phyloP scores from a whole-genome alignment of 805 yeast genomes.

The Cyberlindnera petersonii region DNA sequence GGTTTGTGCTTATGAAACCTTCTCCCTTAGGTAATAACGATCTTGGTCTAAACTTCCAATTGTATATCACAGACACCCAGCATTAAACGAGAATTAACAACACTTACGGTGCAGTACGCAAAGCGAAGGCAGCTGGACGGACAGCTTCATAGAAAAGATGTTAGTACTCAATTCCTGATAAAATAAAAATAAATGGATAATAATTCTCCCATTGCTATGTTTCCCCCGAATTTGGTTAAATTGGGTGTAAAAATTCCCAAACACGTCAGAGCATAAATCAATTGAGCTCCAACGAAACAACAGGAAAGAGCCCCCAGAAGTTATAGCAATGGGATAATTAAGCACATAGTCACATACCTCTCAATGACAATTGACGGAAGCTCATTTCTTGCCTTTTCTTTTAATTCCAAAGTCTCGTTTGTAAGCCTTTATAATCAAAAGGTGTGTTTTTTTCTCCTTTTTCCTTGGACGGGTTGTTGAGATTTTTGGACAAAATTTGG shows the following conservation, averaged over 20 bases:
- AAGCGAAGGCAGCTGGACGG: slow-evolving; percentile 28
- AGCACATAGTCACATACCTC: slow-evolving; percentile 27
- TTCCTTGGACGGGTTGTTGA: not conserved
- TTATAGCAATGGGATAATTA: no score
- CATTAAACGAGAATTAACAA: not conserved
- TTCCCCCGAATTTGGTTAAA: no score
- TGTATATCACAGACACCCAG: no score
- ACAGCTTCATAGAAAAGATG: slow-evolving; percentile 14
- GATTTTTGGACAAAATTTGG: slow-evolving; percentile 11
- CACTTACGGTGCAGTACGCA: slow-evolving; percentile 34
- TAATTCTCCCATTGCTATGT: no score
- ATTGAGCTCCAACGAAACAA: no score
- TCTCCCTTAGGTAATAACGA: no score
- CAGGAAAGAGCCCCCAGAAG: no score
- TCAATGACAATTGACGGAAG: slow-evolving; percentile 29
- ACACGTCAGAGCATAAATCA: no score
- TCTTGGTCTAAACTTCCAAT: no score
- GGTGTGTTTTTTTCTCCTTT: slow-evolving; percentile 2
- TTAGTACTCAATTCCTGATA: slow-evolving; percentile 5
- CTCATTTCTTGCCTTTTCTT: slow-evolving; percentile 13
- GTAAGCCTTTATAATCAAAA: not conserved
- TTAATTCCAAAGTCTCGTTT: not conserved
- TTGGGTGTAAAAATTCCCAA: no score
- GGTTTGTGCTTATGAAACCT: no score
- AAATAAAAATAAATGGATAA: no score